Base-by-base conservation (phyloP, 768 basidiomycete genomes). In the Phylloporus sp. region DNA sequence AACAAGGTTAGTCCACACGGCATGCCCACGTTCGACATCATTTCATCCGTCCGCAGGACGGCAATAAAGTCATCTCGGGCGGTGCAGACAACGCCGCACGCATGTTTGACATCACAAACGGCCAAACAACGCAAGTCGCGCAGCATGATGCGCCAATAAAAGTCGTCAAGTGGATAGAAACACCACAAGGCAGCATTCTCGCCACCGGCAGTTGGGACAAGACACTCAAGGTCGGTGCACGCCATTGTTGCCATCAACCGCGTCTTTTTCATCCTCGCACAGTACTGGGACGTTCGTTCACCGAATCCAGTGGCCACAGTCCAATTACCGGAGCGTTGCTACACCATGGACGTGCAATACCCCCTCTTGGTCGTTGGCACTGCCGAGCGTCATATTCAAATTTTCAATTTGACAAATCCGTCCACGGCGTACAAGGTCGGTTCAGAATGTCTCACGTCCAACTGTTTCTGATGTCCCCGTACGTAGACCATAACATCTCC, bases 201-300 rank as follows among this genome's bases (percentile, higher is more conserved):
- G 90, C 84, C 11, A 97, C 95, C 1, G 96, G 93, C 9, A 92
- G 91, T 43, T 99, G 96, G 96, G 95, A 99, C 67, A 95, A 95
- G 70, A 95, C 90, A 2, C 69, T 98, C 62, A 95, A 93, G 76
- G 94, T 93, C 54, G 3, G 50, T 53, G 1, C 38, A 35, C 40
- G 49, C 26, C 41, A n/a, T 21, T 27, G 8, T 32, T 38, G 22
- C 5, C 11, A 26, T 39, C 51, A 38, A 42, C 22, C 5, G 13
- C 15, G 3, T 22, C 26, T n/a, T 27, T 37, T n/a, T 36, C 38
- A 26, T n/a, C 27, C 6, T 32, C 23, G 13, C 18, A 32, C 56
- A 96, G 91, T 97, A 96, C 59, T 98, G 94, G 94, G 91, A 96
- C 67, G 66, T 93, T 50, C 80, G 90, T 26, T 74, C 80, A 2